Conservation (phyloP, 805 yeast genomes). For the Metschnikowia lachancei region DNA sequence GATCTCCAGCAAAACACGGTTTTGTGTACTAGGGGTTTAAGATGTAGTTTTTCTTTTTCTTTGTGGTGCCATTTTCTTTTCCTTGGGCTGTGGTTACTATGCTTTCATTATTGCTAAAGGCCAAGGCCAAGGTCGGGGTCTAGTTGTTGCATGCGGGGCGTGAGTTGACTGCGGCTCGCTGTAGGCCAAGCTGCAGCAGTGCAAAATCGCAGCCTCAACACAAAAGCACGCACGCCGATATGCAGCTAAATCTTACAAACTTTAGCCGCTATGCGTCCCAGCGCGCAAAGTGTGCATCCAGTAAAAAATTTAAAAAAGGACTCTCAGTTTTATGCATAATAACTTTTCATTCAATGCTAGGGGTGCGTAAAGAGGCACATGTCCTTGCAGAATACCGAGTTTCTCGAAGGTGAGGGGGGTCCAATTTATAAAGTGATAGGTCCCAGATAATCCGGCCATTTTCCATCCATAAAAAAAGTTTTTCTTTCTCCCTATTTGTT, state of each 20-base stretch:
- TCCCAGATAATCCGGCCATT: not conserved
- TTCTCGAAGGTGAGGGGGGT: constrained; percentile 4
- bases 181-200: constrained; percentile 10
- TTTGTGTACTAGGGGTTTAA: too few species aligned
- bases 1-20: too few species aligned
- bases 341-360: constrained; percentile 5
- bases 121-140: not conserved
- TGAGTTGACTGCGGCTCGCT: constrained; percentile 5
- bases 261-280: constrained; percentile 9
- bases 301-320: not conserved
- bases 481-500: not conserved
- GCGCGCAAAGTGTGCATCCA: not conserved
- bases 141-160: constrained; percentile 5
- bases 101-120: not conserved
- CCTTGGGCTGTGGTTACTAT: not conserved
- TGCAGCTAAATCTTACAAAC: constrained; percentile 13
- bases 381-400: constrained; percentile 1
- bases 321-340: constrained; percentile 5
- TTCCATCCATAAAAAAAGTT: not conserved
- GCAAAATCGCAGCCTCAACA: constrained; percentile 2
- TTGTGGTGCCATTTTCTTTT: not conserved
- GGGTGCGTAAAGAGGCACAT: constrained; percentile 11
- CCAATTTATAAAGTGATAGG: constrained; percentile 3
- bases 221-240: constrained; percentile 9
- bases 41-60: too few species aligned